phyloP scores from a whole-genome alignment of 1,139 yeast species.

The Magnusiomyces tetraspermus region DNA sequence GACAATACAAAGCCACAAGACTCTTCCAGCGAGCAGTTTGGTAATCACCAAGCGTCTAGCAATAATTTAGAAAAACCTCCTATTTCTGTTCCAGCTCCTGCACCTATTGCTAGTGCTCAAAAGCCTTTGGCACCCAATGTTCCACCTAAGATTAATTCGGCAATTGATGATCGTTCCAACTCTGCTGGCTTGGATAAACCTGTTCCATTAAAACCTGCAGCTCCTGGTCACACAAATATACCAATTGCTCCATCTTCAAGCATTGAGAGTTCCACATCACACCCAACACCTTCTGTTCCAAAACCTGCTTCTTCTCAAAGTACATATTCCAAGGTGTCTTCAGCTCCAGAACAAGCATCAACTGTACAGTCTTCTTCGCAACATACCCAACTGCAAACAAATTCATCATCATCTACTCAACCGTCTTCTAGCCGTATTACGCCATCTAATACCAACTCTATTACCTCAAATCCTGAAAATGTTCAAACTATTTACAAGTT shows the following conservation, averaged over 20 bases:
- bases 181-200: background rate
- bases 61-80: no score
- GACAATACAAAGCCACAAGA: no score
- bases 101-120: background rate
- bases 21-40: no score
- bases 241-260: constrained; percentile 9
- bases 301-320: no score
- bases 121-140: background rate
- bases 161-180: constrained; percentile 13
- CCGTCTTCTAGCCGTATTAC: constrained; percentile 9
- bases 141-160: background rate
- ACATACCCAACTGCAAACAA: background rate
- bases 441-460: constrained; percentile 5
- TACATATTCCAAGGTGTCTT: no score
- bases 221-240: background rate
- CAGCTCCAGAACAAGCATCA: background rate
- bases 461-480: constrained; percentile 37
- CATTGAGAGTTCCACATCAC: background rate
- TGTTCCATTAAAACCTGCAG: background rate
- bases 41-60: no score
- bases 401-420: constrained; percentile 9
- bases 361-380: background rate
- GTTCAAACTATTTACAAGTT: constrained; percentile 75
- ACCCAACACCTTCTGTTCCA: background rate
- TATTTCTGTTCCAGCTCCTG: background rate